Conservation (phyloP, 2,329 filamentous ascomycete species). For the Colletotrichum abscissum region DNA sequence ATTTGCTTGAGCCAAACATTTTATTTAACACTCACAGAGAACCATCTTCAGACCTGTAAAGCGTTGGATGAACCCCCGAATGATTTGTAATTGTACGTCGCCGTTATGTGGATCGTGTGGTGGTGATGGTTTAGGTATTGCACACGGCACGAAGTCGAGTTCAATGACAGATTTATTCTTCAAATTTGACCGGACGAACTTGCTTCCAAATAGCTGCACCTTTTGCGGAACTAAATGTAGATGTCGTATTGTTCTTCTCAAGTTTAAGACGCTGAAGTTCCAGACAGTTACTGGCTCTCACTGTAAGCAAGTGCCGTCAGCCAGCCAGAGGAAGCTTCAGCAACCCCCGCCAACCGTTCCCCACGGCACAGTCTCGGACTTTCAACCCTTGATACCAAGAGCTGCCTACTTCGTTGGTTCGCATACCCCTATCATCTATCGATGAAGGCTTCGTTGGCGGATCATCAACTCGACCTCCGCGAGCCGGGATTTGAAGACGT, state of each 20-base stretch:
- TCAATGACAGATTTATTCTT: neutral
- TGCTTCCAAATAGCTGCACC: neutral
- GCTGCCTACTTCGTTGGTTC: neutral
- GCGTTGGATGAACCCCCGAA: neutral
- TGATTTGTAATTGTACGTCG: neutral
- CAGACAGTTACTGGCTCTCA: neutral
- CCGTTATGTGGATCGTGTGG: neutral
- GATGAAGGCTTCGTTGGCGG: neutral
- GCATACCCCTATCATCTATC: neutral
- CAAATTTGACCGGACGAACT: neutral
- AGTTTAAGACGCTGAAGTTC: neutral
- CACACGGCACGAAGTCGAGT: neutral
- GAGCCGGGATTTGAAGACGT: slow-evolving; percentile 36
- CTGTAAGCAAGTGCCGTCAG: no score
- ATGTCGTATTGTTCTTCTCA: neutral
- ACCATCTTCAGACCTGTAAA: neutral
- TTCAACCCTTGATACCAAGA: neutral
- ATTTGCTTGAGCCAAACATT: neutral
- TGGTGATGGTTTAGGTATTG: neutral
- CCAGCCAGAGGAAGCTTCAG: neutral
- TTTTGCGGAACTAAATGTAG: neutral
- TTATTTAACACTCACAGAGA: neutral
- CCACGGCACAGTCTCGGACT: neutral
- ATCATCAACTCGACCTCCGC: neutral
- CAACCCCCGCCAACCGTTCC: neutral